Conservation (phyloP, 768 basidiomycete genomes). For the Leccinum rimulosum region DNA sequence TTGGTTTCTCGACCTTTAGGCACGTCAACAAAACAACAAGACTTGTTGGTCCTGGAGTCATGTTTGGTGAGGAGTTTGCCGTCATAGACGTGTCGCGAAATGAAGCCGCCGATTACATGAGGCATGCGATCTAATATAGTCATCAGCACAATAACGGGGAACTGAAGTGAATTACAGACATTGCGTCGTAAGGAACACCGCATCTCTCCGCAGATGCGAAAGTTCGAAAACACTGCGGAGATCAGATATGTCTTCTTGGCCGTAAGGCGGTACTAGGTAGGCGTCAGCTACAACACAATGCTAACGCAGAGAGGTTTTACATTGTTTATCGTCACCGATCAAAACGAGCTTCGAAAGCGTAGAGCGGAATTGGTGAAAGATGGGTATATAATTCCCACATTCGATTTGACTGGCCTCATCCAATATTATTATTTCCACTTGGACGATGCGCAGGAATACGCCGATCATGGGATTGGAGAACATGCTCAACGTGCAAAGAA, state of each 20-base stretch:
- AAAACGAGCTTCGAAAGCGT: conserved; percentile 38
- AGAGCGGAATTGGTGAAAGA: conserved; percentile 27
- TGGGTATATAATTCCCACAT: conserved; percentile 38
- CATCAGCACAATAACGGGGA: background rate
- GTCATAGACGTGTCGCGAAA: conserved; percentile 65
- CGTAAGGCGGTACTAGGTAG: conserved; percentile 71
- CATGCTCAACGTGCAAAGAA: conserved; percentile 48
- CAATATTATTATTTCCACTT: conserved; percentile 39
- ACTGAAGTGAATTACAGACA: conserved; percentile 44
- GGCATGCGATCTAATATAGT: conserved; percentile 75
- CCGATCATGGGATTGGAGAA: conserved; percentile 30
- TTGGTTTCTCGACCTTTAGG: conserved; percentile 31
- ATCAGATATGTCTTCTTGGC: conserved; percentile 61
- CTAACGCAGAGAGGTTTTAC: conserved; percentile 18
- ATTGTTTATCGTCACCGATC: conserved; percentile 40
- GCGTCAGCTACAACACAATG: background rate
- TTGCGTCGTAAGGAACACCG: conserved; percentile 64
- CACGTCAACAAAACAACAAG: conserved; percentile 41
- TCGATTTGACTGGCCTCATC: conserved; percentile 52
- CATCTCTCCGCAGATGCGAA: conserved; percentile 47
- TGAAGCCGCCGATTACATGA: conserved; percentile 65
- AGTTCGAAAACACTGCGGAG: conserved; percentile 78
- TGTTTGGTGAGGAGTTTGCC: conserved; percentile 57
- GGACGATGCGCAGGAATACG: conserved; percentile 27
- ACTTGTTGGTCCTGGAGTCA: conserved; percentile 33